Evolutionary conservation across 345 rosid species (phyloP).

Genomic region (Populus ilicifolia): DNA sequence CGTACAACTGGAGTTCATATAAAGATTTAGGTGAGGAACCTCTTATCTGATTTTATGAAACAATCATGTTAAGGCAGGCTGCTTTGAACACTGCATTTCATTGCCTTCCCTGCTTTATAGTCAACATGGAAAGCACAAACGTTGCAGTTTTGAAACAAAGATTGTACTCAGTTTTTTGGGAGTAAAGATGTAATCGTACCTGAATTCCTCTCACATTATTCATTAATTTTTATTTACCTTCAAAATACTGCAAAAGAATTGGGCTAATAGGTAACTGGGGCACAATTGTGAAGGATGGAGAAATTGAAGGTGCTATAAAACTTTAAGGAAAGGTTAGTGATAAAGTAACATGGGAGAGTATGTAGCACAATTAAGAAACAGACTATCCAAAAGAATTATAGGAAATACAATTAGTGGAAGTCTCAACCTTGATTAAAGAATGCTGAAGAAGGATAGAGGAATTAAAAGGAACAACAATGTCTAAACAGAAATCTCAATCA

Average conservation of each 20-base stretch:
- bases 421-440: background rate
- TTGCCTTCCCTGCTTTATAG: background rate
- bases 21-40: constrained; percentile 59
- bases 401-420: background rate
- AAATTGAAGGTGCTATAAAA: background rate
- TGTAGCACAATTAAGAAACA: background rate
- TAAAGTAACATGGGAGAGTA: background rate
- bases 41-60: background rate
- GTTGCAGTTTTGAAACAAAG: background rate
- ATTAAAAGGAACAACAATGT: background rate
- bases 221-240: background rate
- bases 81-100: background rate
- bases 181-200: background rate
- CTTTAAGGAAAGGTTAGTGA: background rate
- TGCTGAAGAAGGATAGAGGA: background rate
- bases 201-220: background rate
- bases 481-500: background rate
- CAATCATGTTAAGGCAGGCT: background rate
- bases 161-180: background rate
- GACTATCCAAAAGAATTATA: background rate
- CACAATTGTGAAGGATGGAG: background rate
- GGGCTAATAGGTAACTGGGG: background rate
- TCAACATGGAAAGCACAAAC: background rate
- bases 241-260: background rate
- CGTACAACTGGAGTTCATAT: constrained; percentile 75